Percentiles rank a stretch among this genome's conserved stretches.
phyloP scores from a whole-genome alignment of 2,329 filamentous ascomycete genomes.

The Rhinocladiella mackenziei region DNA sequence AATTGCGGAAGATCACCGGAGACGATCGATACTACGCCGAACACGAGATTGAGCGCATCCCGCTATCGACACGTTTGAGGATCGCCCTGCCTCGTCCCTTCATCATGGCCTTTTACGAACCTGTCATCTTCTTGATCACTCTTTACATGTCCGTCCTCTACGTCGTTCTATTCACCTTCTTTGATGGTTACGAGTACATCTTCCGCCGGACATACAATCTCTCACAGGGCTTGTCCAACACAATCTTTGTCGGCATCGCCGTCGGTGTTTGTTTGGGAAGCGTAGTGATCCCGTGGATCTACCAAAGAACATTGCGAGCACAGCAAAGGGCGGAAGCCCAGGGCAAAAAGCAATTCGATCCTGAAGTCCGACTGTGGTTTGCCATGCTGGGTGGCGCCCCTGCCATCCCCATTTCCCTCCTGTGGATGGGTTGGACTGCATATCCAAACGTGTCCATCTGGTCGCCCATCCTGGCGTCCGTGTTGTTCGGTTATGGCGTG shows the following conservation, averaged over 20 bases:
- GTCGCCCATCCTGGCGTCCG: slow-evolving; percentile 49
- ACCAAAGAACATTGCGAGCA: slow-evolving; percentile 43
- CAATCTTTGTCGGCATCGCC: slow-evolving; percentile 48
- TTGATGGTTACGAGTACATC: slow-evolving; percentile 50
- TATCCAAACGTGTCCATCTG: slow-evolving; percentile 47
- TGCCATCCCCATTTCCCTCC: slow-evolving; percentile 49
- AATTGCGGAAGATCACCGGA: slow-evolving; percentile 40
- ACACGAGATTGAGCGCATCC: slow-evolving; percentile 43
- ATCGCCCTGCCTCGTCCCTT: slow-evolving; percentile 47
- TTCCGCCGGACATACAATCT: slow-evolving; percentile 48
- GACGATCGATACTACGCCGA: slow-evolving; percentile 48
- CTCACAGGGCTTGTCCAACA: slow-evolving; percentile 43
- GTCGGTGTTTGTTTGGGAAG: slow-evolving; percentile 40
- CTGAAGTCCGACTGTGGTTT: slow-evolving; percentile 54
- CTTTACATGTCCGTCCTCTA: slow-evolving; percentile 33
- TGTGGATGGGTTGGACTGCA: slow-evolving; percentile 58
- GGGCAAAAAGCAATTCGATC: slow-evolving; percentile 42
- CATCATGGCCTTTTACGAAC: slow-evolving; percentile 46
- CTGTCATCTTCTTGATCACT: slow-evolving; percentile 33
- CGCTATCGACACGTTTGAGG: slow-evolving; percentile 39
- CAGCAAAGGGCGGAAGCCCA: slow-evolving; percentile 41
- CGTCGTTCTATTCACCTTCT: slow-evolving; percentile 37
- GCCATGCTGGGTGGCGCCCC: slow-evolving; percentile 49
- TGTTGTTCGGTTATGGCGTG: slow-evolving; percentile 51
- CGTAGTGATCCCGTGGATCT: slow-evolving; percentile 44